A percentile compares a stretch with the other conserved stretches of the same genome.
Evolutionary conservation across 768 basidiomycete genomes (phyloP).

Genomic region (Podaxis sp.): DNA sequence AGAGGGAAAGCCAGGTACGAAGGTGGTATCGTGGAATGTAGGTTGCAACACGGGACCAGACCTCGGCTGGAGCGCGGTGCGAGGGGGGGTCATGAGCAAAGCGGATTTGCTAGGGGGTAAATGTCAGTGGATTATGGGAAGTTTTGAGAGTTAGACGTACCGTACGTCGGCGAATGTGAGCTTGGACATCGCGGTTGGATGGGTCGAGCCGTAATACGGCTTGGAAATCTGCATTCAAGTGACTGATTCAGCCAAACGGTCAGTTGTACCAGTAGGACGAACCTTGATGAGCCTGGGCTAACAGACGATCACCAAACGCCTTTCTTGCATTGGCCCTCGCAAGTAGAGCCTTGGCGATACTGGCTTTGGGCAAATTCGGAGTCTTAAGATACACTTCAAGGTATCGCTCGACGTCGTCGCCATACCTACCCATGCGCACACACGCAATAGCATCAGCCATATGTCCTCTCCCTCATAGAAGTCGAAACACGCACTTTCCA

Average conservation of each 20-base stretch:
- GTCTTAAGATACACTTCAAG: constrained; percentile 65
- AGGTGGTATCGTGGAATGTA: constrained; percentile 65
- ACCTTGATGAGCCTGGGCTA: constrained; percentile 63
- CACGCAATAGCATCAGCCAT: no score
- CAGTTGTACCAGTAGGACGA: not conserved
- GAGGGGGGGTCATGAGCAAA: constrained; percentile 55
- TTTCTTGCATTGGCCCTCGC: constrained; percentile 61
- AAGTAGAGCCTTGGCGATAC: constrained; percentile 52
- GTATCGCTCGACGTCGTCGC: constrained; percentile 61
- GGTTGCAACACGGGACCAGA: constrained; percentile 66
- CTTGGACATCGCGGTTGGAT: constrained; percentile 51
- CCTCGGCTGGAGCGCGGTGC: constrained; percentile 59
- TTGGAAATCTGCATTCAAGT: constrained; percentile 48
- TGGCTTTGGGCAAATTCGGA: constrained; percentile 49
- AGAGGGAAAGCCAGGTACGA: constrained; percentile 67
- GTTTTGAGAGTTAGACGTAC: constrained; percentile 28
- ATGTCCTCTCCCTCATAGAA: not conserved
- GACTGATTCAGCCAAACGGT: not conserved
- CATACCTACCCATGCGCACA: constrained; percentile 43
- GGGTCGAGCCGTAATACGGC: constrained; percentile 60
- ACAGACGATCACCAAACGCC: constrained; percentile 49
- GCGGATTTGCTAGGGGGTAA: constrained; percentile 39
- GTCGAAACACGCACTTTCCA: constrained; percentile 39
- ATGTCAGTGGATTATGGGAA: not conserved
- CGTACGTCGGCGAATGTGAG: constrained; percentile 44